Percentiles rank a stretch among this genome's conserved stretches.
Evolutionary conservation across 805 yeast species (phyloP).

Genomic region (Candida sphagnicola): DNA sequence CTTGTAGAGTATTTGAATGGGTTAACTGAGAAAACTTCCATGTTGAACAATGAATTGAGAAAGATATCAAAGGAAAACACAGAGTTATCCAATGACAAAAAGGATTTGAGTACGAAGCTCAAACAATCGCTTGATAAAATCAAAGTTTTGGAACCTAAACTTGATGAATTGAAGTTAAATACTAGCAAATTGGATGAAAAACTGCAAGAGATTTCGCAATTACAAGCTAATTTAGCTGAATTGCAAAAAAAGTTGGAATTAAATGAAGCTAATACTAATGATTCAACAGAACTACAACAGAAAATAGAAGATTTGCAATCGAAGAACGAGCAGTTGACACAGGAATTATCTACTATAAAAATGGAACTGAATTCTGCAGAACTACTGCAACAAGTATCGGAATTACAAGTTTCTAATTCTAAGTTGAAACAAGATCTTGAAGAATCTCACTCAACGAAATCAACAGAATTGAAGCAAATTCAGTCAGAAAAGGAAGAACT

Average conservation of each 20-base stretch:
- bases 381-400: not conserved
- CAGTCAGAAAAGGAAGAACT: not conserved
- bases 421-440: constrained; percentile 3
- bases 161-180: not conserved
- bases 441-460: not conserved
- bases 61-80: constrained; percentile 33
- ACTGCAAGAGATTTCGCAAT: not conserved
- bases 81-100: constrained; percentile 13
- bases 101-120: constrained; percentile 4
- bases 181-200: not conserved
- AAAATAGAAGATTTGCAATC: not conserved
- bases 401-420: not conserved
- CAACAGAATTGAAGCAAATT: not conserved
- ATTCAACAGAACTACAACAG: not conserved
- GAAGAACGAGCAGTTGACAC: not conserved
- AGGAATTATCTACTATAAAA: not conserved
- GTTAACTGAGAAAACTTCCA: constrained; percentile 51
- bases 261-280: not conserved
- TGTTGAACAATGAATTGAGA: constrained; percentile 66
- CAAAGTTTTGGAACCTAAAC: not conserved
- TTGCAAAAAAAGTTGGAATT: not conserved
- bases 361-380: not conserved
- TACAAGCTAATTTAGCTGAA: constrained; percentile 2
- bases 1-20: constrained; percentile 68
- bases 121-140: not conserved